Percentiles rank a stretch among this genome's conserved stretches.
phyloP scores from a whole-genome alignment of 139 green algal species.

The Chlorella sp. region DNA sequence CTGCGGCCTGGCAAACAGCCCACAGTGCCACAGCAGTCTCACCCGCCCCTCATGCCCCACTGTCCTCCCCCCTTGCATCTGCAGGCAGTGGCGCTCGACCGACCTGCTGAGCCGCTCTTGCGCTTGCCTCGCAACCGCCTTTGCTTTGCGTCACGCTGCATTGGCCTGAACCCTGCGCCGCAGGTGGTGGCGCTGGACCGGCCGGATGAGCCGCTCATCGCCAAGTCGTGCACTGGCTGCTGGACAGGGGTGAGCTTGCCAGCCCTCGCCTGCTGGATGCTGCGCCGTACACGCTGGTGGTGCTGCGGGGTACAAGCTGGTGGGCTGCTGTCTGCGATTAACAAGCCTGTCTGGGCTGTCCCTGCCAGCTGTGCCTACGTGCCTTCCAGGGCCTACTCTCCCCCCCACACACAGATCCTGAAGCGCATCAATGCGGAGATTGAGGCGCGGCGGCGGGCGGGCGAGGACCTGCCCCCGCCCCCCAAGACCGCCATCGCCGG shows the following conservation, averaged over 20 bases:
- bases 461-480: constrained; percentile 85
- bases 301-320: not conserved
- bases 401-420: constrained; percentile 62
- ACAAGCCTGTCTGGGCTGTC: too few relatives aligned
- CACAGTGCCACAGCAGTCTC: too few relatives aligned
- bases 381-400: too few relatives aligned
- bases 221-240: constrained; percentile 88
- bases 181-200: constrained; percentile 79
- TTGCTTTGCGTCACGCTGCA: too few relatives aligned
- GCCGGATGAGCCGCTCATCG: constrained; percentile 82
- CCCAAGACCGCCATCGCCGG: constrained; percentile 94
- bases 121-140: not conserved
- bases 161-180: too few relatives aligned
- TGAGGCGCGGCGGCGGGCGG: constrained; percentile 60
- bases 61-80: not conserved
- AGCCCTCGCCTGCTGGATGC: not conserved
- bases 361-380: too few relatives aligned
- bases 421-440: constrained; percentile 93
- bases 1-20: not conserved
- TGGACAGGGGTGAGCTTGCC: constrained; percentile 76
- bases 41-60: not conserved
- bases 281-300: not conserved
- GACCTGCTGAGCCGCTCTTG: not conserved
- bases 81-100: too few relatives aligned
- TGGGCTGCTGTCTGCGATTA: too few relatives aligned